Evolutionary conservation across 371 early-diverging fungal species (phyloP), one percentile per base, ranked within the genome.

Genomic region (Phascolomyces articulosus): DNA sequence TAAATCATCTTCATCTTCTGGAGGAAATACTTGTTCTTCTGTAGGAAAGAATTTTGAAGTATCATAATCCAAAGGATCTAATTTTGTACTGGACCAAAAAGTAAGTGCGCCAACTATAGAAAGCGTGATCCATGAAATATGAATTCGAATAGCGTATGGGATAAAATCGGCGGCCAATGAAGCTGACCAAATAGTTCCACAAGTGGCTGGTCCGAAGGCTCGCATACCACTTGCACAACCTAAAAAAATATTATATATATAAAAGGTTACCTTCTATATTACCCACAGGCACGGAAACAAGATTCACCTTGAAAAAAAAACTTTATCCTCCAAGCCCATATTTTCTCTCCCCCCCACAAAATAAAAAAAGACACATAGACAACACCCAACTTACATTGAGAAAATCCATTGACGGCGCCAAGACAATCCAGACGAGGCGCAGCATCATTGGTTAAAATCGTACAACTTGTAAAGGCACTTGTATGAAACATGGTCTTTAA

Each of bases 201-300:
- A 79, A n/a, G 74, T 58, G 4, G 83, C 80, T 28, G 83, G 83
- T 8, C 79, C 79, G 28, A 79, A 54, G 18, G 79, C 68, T 27
- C 82, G 66, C 71, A 70, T 75, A 26, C 70, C 74, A 64, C 78
- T 76, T 26, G 79, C 76, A 63, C 76, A 74, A 23, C 77, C 79
- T 79, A 67, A 29, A 6, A 38, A 13, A 38, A 9, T 38, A 13
- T n/a, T n/a, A n/a, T n/a, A n/a, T n/a, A n/a, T n/a, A n/a, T n/a
- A n/a, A n/a, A n/a, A n/a, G n/a, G n/a, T n/a, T n/a, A n/a, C n/a
- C n/a, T n/a, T n/a, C n/a, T n/a, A n/a, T n/a, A n/a, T n/a, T n/a
- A n/a, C n/a, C n/a, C n/a, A n/a, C n/a, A n/a, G n/a, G n/a, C n/a
- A n/a, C n/a, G n/a, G n/a, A n/a, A n/a, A n/a, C n/a, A n/a, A n/a